Evolutionary conservation across 306 rosid genomes (phyloP), one percentile per base, ranked within the genome.

Genomic region (Neltuma alba): DNA sequence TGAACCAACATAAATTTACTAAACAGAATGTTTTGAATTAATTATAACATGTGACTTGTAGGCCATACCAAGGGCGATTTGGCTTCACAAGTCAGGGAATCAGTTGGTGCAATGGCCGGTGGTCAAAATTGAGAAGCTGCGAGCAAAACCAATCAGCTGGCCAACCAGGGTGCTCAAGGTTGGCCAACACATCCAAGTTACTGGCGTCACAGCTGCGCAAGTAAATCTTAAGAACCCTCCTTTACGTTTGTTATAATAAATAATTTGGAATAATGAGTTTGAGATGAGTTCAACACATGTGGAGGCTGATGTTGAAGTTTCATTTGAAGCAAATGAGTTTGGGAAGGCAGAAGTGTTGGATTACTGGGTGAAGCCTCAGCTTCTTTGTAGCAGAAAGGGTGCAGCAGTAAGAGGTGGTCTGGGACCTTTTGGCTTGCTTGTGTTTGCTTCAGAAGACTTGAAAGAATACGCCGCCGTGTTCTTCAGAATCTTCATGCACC

Each of bases 351-450:
- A 94, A 67, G 80, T 31, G 20, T 60, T 90, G 33, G 80, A 85
- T 28, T 61, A 47, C 5, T 87, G 85, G 95, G 57, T 44, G 0
- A 76, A 90, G 69, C 91, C 96, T 27, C 94, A 92, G 71, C 44
- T 80, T 74, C 47, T 92, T 38, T 94, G 98, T 40, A 85, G 87
- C 54, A 55, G 62, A 79, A 90, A 82, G 77, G 86, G 89, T 72
- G 86, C 96, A 37, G 21, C 89, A 0, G 80, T 82, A 0, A 80
- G 75, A 57, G 87, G 93, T 48, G 79, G 80, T 34, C 20, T 94
- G 0, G 98, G 98, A 30, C 96, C 97, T 2, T 92, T 94, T 88
- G 98, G 98, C 40, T 27, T 92, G 8, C n/a, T 89, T 4, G 87
- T 76, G 67, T 81, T 92, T 67, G 91, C 92, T 71, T 90, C 98